These are phyloP conservation scores for Kuraishia hungarica DNA, from an alignment of 805 yeast genomes.

Conservation along the genomic window DNA sequence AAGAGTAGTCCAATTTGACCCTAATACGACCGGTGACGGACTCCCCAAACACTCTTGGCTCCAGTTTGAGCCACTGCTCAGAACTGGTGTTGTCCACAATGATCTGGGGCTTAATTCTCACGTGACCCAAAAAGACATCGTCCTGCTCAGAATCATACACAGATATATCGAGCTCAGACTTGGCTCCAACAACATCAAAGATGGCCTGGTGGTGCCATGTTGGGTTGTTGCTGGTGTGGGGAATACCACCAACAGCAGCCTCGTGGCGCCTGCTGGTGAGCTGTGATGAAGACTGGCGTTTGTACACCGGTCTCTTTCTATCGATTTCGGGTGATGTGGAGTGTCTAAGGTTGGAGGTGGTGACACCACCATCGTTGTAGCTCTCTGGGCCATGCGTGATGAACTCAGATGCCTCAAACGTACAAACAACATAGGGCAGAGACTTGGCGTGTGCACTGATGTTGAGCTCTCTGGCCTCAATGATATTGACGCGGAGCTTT, in stretches of 20 bases:
- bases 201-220: slow-evolving; percentile 89
- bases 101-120: slow-evolving; percentile 60
- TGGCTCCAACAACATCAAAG: slow-evolving; percentile 83
- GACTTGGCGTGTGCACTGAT: slow-evolving; percentile 43
- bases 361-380: slow-evolving; percentile 12
- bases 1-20: slow-evolving; percentile 64
- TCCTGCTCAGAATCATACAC: slow-evolving; percentile 79
- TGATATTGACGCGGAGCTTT: slow-evolving; percentile 68
- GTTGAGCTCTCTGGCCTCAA: slow-evolving; percentile 67
- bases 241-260: background rate
- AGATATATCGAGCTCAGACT: slow-evolving; percentile 80
- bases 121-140: slow-evolving; percentile 84
- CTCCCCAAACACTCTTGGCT: slow-evolving; percentile 70
- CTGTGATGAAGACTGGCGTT: slow-evolving; percentile 36
- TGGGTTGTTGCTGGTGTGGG: slow-evolving; percentile 33
- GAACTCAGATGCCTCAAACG: slow-evolving; percentile 86
- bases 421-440: slow-evolving; percentile 84
- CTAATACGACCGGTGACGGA: slow-evolving; percentile 70
- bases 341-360: slow-evolving; percentile 4
- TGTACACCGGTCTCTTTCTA: slow-evolving; percentile 24
- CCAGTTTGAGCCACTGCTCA: slow-evolving; percentile 68
- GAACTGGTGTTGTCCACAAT: slow-evolving; percentile 29
- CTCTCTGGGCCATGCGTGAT: slow-evolving; percentile 75
- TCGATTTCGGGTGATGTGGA: slow-evolving; percentile 4
- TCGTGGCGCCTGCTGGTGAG: slow-evolving; percentile 9